Evolutionary conservation across 1,284 basidiomycete species (phyloP).

Genomic region (Ustilago loliicola): DNA sequence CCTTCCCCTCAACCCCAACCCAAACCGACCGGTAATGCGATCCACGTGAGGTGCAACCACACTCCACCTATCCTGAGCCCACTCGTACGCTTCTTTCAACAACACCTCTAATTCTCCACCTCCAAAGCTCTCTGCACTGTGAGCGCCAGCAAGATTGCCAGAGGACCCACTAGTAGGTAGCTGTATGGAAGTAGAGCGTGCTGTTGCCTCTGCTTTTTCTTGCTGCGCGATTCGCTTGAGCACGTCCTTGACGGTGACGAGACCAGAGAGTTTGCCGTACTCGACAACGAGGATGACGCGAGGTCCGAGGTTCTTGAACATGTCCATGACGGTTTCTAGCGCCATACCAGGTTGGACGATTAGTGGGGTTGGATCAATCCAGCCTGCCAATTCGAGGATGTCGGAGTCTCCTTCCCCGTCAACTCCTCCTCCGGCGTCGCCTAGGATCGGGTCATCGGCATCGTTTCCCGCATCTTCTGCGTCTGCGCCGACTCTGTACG

Average conservation of each 20-base stretch:
- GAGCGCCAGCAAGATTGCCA: background rate
- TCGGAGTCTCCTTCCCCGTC: slow-evolving; percentile 57
- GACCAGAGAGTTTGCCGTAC: slow-evolving; percentile 80
- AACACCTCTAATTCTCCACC: slow-evolving; percentile 55
- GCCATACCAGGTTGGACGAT: slow-evolving; percentile 93
- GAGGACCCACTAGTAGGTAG: slow-evolving; percentile 1
- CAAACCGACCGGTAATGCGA: background rate
- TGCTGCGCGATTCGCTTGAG: slow-evolving; percentile 72
- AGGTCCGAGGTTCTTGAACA: slow-evolving; percentile 76
- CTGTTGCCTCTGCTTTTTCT: slow-evolving; percentile 54
- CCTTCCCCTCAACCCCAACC: background rate
- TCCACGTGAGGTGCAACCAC: slow-evolving; percentile 20
- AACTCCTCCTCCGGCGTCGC: slow-evolving; percentile 49
- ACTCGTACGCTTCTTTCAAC: slow-evolving; percentile 55
- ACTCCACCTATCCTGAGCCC: slow-evolving; percentile 28
- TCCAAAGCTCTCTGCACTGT: slow-evolving; percentile 24
- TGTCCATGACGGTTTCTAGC: slow-evolving; percentile 91
- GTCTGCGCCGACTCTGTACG: slow-evolving; percentile 6
- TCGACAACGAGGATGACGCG: slow-evolving; percentile 92
- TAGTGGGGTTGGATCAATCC: slow-evolving; percentile 81
- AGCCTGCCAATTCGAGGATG: slow-evolving; percentile 56
- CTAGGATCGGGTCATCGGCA: slow-evolving; percentile 32
- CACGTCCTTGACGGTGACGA: slow-evolving; percentile 97
- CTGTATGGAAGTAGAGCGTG: slow-evolving; percentile 15
- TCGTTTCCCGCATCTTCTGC: slow-evolving; percentile 10